These are phyloP conservation scores for Puccinia coronata DNA, from an alignment of 1,284 basidiomycete genomes.

Conservation along the genomic window DNA sequence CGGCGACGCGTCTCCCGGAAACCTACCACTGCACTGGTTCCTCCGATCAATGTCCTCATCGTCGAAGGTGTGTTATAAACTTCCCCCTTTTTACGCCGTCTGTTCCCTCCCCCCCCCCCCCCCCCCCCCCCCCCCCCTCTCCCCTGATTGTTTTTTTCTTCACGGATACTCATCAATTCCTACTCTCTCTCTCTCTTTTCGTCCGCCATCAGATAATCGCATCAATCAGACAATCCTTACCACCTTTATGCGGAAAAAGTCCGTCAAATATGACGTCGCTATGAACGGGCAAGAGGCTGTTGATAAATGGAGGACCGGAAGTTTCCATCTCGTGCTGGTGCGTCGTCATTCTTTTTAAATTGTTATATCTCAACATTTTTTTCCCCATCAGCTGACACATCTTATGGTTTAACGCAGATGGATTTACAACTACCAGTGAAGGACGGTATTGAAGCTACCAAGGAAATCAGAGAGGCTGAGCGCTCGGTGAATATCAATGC, in stretches of 20 bases:
- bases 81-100: no score
- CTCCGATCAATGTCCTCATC: conserved; percentile 91
- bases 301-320: conserved; percentile 89
- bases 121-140: neutral
- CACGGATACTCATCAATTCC: conserved; percentile 51
- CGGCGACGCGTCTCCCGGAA: conserved; percentile 22
- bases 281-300: conserved; percentile 95
- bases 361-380: neutral
- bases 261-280: conserved; percentile 91
- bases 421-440: conserved; percentile 99
- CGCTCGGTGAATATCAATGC: conserved; percentile 69
- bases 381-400: conserved; percentile 9
- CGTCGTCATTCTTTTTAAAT: conserved; percentile 56
- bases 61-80: conserved; percentile 84
- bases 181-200: neutral
- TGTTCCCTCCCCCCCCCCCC: conserved; percentile 48
- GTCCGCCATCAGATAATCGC: conserved; percentile 74
- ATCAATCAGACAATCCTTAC: conserved; percentile 97
- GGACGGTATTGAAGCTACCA: conserved; percentile 96
- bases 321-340: conserved; percentile 93
- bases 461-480: conserved; percentile 88
- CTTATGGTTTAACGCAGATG: conserved; percentile 70
- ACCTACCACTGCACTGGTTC: conserved; percentile 62
- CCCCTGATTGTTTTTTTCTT: neutral
- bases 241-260: conserved; percentile 93